These are phyloP conservation scores for Leishmania aethiopica DNA, from an alignment of 208 protist genomes.

Conservation along the genomic window DNA sequence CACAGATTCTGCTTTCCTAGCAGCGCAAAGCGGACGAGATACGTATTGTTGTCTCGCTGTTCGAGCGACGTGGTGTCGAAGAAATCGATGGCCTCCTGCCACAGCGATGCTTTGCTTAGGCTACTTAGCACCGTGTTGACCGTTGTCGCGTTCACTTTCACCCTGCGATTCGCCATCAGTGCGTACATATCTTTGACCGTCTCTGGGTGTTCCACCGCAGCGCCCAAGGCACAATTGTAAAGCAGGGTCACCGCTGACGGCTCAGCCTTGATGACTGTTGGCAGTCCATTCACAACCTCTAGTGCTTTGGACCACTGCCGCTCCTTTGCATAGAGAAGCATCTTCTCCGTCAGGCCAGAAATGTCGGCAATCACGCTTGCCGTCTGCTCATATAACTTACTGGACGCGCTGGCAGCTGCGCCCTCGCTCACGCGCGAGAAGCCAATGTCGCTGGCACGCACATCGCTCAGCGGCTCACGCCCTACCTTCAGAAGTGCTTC, in stretches of 20 bases:
- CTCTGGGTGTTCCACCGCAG: constrained; percentile 67
- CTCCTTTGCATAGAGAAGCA: constrained; percentile 84
- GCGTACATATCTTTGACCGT: constrained; percentile 46
- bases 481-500: constrained; percentile 62
- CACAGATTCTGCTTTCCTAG: constrained; percentile 70
- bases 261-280: constrained; percentile 29
- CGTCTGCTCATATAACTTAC: not conserved
- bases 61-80: constrained; percentile 41
- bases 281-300: constrained; percentile 38
- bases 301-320: constrained; percentile 76
- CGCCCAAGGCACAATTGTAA: constrained; percentile 87
- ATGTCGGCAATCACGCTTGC: constrained; percentile 25
- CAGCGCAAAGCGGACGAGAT: constrained; percentile 76
- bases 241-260: constrained; percentile 74
- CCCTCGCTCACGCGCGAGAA: constrained; percentile 9
- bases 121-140: constrained; percentile 83
- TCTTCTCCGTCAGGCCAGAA: constrained; percentile 63
- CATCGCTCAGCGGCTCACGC: constrained; percentile 43
- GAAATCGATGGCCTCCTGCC: constrained; percentile 68
- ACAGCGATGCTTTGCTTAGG: constrained; percentile 52
- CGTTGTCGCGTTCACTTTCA: constrained; percentile 73
- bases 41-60: constrained; percentile 73
- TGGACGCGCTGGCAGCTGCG: not conserved
- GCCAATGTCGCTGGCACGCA: constrained; percentile 49
- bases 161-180: constrained; percentile 50